These are phyloP conservation scores for Baorangia bicolor DNA, from an alignment of 768 basidiomycete species.

Conservation along the genomic window DNA sequence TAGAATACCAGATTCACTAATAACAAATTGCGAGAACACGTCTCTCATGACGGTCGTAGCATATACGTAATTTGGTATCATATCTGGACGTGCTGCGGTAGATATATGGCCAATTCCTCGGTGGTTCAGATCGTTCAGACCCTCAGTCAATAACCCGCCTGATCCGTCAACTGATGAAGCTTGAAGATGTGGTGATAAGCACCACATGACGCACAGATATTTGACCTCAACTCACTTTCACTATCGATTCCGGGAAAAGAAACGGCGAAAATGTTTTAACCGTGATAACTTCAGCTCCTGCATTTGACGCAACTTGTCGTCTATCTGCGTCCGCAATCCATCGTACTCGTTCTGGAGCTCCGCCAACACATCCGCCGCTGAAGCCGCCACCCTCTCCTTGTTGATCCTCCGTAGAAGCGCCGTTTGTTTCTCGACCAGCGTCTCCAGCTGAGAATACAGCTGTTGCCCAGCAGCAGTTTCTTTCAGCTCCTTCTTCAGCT, in stretches of 20 bases:
- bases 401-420: too few relatives aligned
- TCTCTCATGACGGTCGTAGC: background rate
- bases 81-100: background rate
- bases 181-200: too few relatives aligned
- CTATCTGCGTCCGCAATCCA: background rate
- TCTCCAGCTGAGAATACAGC: too few relatives aligned
- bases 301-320: slow-evolving; percentile 9
- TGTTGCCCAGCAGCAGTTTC: too few relatives aligned
- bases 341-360: slow-evolving; percentile 9
- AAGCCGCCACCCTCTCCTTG: background rate
- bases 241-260: background rate
- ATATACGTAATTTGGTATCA: background rate
- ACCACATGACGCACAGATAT: background rate
- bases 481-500: too few relatives aligned
- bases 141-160: too few relatives aligned
- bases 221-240: background rate
- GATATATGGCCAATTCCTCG: background rate
- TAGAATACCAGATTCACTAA: background rate
- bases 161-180: background rate
- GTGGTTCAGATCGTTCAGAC: too few relatives aligned
- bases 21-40: background rate
- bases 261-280: background rate
- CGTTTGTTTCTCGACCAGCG: too few relatives aligned
- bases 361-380: background rate
- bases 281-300: slow-evolving; percentile 8